Conservation (phyloP, 495 filamentous ascomycete species). For the Astrothelium subdiscretum region DNA sequence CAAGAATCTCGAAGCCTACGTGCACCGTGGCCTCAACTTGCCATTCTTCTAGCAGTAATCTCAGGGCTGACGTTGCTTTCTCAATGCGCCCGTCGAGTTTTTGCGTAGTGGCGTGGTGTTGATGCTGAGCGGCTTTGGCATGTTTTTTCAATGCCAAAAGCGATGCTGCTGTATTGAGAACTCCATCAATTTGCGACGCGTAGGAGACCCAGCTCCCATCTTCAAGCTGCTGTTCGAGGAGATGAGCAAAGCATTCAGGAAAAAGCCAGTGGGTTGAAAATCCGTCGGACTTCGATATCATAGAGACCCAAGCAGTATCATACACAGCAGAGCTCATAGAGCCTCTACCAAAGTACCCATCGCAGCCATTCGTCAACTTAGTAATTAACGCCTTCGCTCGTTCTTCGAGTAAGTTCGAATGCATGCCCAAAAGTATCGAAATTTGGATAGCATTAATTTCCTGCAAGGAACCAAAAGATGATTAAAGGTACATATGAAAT, state of each 20-base stretch:
- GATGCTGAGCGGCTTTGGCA: not conserved
- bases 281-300: constrained; percentile 25
- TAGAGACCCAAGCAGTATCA: constrained; percentile 38
- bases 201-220: constrained; percentile 25
- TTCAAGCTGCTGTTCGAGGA: constrained; percentile 19
- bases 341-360: not conserved
- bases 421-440: not conserved
- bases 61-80: constrained; percentile 10
- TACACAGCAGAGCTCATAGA: constrained; percentile 28
- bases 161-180: constrained; percentile 28
- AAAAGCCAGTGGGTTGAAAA: constrained; percentile 23
- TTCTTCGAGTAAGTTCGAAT: not conserved
- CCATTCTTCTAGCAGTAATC: constrained; percentile 20
- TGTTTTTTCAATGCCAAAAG: constrained; percentile 23
- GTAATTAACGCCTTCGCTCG: not conserved
- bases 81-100: not conserved
- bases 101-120: not conserved
- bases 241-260: constrained; percentile 26
- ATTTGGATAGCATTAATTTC: not conserved
- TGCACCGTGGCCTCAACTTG: constrained; percentile 22
- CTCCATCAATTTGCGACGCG: constrained; percentile 22
- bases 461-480: not conserved
- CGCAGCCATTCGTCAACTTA: not conserved
- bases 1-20: constrained; percentile 33
- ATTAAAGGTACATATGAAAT: not conserved